phyloP scores from a whole-genome alignment of 352 stramenopile species.

The Phytopythium ostracodes region DNA sequence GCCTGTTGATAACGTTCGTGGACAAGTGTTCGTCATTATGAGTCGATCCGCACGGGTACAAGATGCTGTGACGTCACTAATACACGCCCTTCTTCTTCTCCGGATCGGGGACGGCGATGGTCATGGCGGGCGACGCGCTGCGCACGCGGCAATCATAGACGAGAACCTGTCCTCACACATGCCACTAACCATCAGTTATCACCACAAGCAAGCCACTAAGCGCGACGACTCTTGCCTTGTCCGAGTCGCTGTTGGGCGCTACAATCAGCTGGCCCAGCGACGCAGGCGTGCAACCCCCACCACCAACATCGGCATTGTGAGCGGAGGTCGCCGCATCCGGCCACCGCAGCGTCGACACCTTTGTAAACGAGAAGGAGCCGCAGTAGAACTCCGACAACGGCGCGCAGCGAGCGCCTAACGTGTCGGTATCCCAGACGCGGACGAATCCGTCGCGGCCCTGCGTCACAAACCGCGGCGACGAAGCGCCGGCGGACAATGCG shows the following conservation, averaged over 20 bases:
- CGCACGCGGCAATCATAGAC: conserved; percentile 41
- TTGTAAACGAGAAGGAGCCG: conserved; percentile 65
- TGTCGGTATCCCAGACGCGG: conserved; percentile 51
- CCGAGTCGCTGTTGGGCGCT: conserved; percentile 35
- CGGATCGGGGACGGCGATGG: conserved; percentile 24
- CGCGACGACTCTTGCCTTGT: conserved; percentile 19
- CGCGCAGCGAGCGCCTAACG: conserved; percentile 15
- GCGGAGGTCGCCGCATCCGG: not conserved
- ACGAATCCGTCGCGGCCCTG: conserved; percentile 74
- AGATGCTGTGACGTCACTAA: not conserved
- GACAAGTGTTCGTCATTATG: conserved; percentile 16
- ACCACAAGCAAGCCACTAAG: not conserved
- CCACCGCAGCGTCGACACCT: conserved; percentile 49
- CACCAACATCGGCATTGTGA: not conserved
- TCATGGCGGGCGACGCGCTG: conserved; percentile 22
- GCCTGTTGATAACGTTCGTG: conserved; percentile 22
- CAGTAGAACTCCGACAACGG: conserved; percentile 44
- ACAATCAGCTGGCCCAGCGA: conserved; percentile 28
- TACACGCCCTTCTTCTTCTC: conserved; percentile 25
- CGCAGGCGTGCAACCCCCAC: not conserved
- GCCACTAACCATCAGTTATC: not conserved
- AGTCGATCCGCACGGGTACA: not conserved
- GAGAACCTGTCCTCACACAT: conserved; percentile 21
- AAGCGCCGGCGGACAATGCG: conserved; percentile 4
- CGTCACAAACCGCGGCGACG: conserved; percentile 36